Evolutionary conservation across 306 rosid genomes (phyloP), one percentile per base, ranked within the genome.

Genomic region (Argentina anserina): DNA sequence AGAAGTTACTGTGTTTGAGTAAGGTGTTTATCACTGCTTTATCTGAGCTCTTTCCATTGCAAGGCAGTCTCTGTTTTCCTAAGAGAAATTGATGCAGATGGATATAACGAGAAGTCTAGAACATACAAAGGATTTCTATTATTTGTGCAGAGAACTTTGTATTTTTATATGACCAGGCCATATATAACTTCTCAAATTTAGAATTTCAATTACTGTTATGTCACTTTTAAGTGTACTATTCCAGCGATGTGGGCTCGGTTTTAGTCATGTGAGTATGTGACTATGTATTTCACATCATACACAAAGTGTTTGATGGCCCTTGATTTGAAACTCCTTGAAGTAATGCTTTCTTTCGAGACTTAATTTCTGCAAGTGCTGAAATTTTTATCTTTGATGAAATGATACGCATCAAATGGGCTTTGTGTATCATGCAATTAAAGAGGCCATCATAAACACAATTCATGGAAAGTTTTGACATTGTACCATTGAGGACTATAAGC

Each of bases 1-100:
- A 70, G 84, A 82, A 49, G 81, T 94, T 78, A 82, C 89, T 20
- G 83, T 91, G 29, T 88, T 89, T 40, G 88, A 87, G 79, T 89
- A 80, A 85, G 69, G 14, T 26, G 52, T 65, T 49, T 61, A 11
- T 61, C 12, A 33, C 3, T 46, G 78, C 63, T 65, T 49, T 61
- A 11, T 61, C 12, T 40, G 3, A 53, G 78, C 63, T 23, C 10
- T 41, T 37, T 66, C 67, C 65, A 45, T 69, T 37, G 62, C 74
- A 46, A 58, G 74, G 49, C 60, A 29, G 49, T 67, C 62, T 68
- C 50, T 64, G 52, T 14, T 65, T 62, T 45, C 11, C 52, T 11
- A 26, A 50, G 39, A 37, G 4, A 13, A 15, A 39, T 20, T 2
- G 50, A 43, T 6, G 23, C 17, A 63, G 70, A 36, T 13, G 20